Percentiles rank a stretch among this genome's conserved stretches.
These are phyloP conservation scores for Nakaseomyces sp. DNA, from an alignment of 1,139 yeast species.

Conservation along the genomic window DNA sequence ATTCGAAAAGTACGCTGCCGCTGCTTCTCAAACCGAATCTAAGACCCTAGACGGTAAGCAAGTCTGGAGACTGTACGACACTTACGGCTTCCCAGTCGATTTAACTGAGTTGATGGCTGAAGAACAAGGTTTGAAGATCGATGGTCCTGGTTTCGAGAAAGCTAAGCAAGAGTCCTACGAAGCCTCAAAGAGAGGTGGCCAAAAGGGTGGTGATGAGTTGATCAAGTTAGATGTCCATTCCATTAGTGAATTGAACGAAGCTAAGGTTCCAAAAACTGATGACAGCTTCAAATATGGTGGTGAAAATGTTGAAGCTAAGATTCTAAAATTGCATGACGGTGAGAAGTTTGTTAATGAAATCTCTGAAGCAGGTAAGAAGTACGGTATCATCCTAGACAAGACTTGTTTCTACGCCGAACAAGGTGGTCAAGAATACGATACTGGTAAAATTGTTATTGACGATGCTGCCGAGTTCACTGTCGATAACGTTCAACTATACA, in stretches of 20 bases:
- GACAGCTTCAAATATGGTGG: conserved; percentile 67
- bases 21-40: conserved; percentile 66
- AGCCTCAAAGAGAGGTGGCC: conserved; percentile 88
- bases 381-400: conserved; percentile 76
- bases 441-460: conserved; percentile 86
- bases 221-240: conserved; percentile 88
- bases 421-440: conserved; percentile 98
- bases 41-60: conserved; percentile 83
- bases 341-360: conserved; percentile 46
- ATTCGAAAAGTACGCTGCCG: conserved; percentile 83
- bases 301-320: conserved; percentile 51
- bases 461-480: conserved; percentile 83
- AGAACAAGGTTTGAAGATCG: conserved; percentile 90
- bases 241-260: conserved; percentile 53
- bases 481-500: conserved; percentile 83
- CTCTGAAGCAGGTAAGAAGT: conserved; percentile 42
- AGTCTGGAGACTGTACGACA: conserved; percentile 97
- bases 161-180: conserved; percentile 85
- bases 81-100: conserved; percentile 99
- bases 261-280: conserved; percentile 67
- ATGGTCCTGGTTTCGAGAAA: conserved; percentile 81
- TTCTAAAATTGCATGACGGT: conserved; percentile 69
- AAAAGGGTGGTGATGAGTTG: conserved; percentile 46
- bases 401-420: conserved; percentile 97
- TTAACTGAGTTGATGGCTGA: conserved; percentile 97